Conservation (phyloP, 2,329 filamentous ascomycete genomes). For the Exutisphaerella laricina region DNA sequence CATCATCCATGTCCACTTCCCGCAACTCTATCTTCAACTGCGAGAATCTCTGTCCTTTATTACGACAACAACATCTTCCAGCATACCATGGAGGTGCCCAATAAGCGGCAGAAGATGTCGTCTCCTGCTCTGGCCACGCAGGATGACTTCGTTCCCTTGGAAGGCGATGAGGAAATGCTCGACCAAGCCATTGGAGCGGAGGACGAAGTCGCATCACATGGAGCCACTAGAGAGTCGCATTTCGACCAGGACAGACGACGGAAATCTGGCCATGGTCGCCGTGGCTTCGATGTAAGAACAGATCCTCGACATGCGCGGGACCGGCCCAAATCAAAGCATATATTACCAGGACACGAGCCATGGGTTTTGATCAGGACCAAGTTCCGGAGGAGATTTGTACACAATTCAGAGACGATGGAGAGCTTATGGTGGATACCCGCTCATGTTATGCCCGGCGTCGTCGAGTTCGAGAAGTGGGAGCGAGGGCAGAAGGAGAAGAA, state of each 20-base stretch:
- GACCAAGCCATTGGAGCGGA: slow-evolving; percentile 8
- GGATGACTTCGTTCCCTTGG: slow-evolving; percentile 27
- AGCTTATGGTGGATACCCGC: slow-evolving; percentile 95
- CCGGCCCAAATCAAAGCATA: slow-evolving; percentile 70
- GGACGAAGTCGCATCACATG: slow-evolving; percentile 9
- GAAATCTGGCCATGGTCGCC: slow-evolving; percentile 1
- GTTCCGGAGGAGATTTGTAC: slow-evolving; percentile 79
- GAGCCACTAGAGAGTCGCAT: slow-evolving; percentile 8
- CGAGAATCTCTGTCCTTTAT: background rate
- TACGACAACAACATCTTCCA: no score
- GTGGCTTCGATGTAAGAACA: slow-evolving; percentile 11
- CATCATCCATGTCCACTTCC: no score
- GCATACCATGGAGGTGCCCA: slow-evolving; percentile 27
- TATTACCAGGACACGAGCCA: slow-evolving; percentile 74
- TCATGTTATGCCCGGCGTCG: slow-evolving; percentile 69
- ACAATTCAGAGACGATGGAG: slow-evolving; percentile 77
- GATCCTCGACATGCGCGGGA: slow-evolving; percentile 49
- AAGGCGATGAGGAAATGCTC: slow-evolving; percentile 17
- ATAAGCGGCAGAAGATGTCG: slow-evolving; percentile 24
- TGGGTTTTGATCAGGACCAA: slow-evolving; percentile 95
- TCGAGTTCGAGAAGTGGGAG: slow-evolving; percentile 65
- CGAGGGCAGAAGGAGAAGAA: slow-evolving; percentile 55
- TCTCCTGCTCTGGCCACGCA: slow-evolving; percentile 17
- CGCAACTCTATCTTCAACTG: background rate
- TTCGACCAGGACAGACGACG: background rate